Percentiles rank a stretch among this genome's conserved stretches.
phyloP scores from a whole-genome alignment of 805 yeast species.

The Maudiozyma pseudohumilis region DNA sequence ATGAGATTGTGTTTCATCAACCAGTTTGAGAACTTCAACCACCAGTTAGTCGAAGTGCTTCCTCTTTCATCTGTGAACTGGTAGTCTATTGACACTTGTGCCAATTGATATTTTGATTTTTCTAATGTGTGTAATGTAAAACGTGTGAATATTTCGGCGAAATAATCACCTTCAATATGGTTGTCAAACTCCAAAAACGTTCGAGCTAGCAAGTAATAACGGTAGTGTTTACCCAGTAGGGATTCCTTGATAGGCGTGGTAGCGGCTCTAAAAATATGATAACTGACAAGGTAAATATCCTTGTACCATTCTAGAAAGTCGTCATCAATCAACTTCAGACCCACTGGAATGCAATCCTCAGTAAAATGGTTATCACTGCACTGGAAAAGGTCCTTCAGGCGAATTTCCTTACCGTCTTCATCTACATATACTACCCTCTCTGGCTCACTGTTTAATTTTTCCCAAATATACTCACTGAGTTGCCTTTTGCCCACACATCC shows the following conservation, averaged over 20 bases:
- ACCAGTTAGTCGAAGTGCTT: slow-evolving; percentile 17
- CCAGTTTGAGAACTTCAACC: slow-evolving; percentile 31
- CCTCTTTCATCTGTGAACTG: slow-evolving; percentile 11
- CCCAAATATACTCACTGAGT: slow-evolving; percentile 31
- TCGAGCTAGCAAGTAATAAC: slow-evolving; percentile 25
- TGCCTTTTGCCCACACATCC: slow-evolving; percentile 25
- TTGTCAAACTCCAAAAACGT: slow-evolving; percentile 32
- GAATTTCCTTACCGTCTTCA: slow-evolving; percentile 13
- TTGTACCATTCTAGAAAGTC: slow-evolving; percentile 20
- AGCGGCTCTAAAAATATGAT: slow-evolving; percentile 18
- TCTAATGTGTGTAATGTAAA: slow-evolving; percentile 29
- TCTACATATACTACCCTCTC: slow-evolving; percentile 27
- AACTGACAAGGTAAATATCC: slow-evolving; percentile 15
- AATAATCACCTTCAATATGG: slow-evolving; percentile 31
- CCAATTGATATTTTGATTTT: slow-evolving; percentile 32
- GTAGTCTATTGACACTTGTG: slow-evolving; percentile 31
- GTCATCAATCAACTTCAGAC: slow-evolving; percentile 26
- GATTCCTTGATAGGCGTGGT: slow-evolving; percentile 9
- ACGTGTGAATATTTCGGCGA: slow-evolving; percentile 27
- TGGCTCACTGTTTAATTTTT: slow-evolving; percentile 30
- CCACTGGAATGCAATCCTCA: slow-evolving; percentile 14
- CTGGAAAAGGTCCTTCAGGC: slow-evolving; percentile 20
- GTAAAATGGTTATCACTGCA: slow-evolving; percentile 6
- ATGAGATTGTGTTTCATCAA: slow-evolving; percentile 30
- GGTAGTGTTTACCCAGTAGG: slow-evolving; percentile 17